Evolutionary conservation across 139 green algal species (phyloP).

Genomic region (Eudorina sp.): DNA sequence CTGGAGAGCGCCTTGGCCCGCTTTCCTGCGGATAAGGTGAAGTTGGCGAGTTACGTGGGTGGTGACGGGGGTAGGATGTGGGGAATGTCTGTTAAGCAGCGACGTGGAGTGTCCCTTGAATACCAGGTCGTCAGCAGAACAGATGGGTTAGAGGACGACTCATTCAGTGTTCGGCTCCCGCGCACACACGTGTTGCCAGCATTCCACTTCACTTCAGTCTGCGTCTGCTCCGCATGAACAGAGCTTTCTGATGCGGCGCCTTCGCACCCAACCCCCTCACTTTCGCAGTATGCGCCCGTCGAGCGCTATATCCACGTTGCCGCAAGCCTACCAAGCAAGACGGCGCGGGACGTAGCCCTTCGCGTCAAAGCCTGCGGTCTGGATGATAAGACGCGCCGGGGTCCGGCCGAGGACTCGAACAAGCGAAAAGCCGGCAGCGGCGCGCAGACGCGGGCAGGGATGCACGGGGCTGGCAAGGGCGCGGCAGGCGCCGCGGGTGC

Average conservation of each 20-base stretch:
- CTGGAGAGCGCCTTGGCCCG: constrained; percentile 38
- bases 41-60: too few relatives aligned
- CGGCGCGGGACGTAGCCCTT: constrained; percentile 58
- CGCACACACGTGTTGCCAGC: too few relatives aligned
- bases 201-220: too few relatives aligned
- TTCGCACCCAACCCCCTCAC: too few relatives aligned
- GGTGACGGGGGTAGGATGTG: too few relatives aligned
- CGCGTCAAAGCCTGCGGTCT: constrained; percentile 44
- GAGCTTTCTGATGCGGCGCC: too few relatives aligned
- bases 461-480: neutral
- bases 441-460: neutral
- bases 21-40: constrained; percentile 46
- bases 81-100: too few relatives aligned
- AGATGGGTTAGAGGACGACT: too few relatives aligned
- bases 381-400: neutral
- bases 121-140: too few relatives aligned
- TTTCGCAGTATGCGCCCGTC: constrained; percentile 18
- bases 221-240: too few relatives aligned
- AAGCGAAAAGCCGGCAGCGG: constrained; percentile 18
- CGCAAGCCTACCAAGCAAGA: constrained; percentile 49
- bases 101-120: too few relatives aligned
- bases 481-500: neutral
- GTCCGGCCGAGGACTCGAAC: neutral
- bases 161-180: too few relatives aligned
- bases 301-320: constrained; percentile 57